phyloP scores from a whole-genome alignment of 495 filamentous ascomycete genomes.

The Cercophora newfieldiana region DNA sequence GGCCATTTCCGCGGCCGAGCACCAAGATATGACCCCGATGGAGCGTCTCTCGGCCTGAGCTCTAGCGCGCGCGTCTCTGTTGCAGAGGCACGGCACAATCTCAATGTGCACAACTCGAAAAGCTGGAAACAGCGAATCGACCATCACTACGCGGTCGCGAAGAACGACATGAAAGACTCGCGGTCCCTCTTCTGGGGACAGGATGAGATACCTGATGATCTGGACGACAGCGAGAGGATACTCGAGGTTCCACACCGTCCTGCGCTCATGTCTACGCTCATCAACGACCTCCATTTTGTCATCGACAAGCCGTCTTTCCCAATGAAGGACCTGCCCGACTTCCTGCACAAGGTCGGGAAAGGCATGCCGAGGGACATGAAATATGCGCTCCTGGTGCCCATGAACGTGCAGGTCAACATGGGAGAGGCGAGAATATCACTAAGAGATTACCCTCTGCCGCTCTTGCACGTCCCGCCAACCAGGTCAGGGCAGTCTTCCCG shows the following conservation, averaged over 20 bases:
- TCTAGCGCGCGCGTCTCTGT: conserved; percentile 67
- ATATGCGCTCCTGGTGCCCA: conserved; percentile 84
- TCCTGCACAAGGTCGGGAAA: conserved; percentile 86
- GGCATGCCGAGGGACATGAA: conserved; percentile 90
- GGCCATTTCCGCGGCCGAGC: conserved; percentile 32
- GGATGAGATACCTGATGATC: conserved; percentile 77
- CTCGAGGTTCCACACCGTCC: conserved; percentile 86
- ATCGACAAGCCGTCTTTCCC: conserved; percentile 95
- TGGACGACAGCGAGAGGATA: conserved; percentile 80
- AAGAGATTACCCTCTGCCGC: conserved; percentile 88
- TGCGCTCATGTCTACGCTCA: conserved; percentile 72
- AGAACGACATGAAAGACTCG: conserved; percentile 72
- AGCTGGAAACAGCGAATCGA: conserved; percentile 95
- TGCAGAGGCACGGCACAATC: conserved; percentile 69
- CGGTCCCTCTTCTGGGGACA: conserved; percentile 78
- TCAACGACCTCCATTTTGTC: conserved; percentile 81
- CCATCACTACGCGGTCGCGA: conserved; percentile 65
- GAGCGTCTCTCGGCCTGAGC: conserved; percentile 63
- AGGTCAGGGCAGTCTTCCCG: conserved; percentile 76
- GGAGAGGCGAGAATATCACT: conserved; percentile 83
- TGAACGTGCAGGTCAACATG: conserved; percentile 87
- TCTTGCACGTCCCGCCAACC: conserved; percentile 85
- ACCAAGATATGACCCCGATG: conserved; percentile 74
- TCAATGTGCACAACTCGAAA: conserved; percentile 79
- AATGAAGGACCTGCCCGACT: conserved; percentile 73